Evolutionary conservation across 805 yeast species (phyloP), one percentile per base, ranked within the genome.

Genomic region (Pichia nanzhaoensis): DNA sequence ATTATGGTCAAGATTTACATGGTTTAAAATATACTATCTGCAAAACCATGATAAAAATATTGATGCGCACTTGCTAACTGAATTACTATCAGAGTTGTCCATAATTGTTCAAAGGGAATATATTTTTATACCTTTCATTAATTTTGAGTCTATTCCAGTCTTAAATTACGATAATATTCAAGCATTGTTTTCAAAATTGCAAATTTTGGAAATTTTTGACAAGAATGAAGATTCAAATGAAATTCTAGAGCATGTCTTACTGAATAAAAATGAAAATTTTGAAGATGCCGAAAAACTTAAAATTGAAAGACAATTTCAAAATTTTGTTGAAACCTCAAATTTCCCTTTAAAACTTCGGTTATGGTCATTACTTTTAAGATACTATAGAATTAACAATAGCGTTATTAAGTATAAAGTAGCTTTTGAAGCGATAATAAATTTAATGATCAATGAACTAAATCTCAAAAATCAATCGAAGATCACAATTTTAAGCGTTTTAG

Each of bases 321-420:
- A 67, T 12, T 87, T 91, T 56, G 67, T 93, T 14, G 63, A 68
- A 3, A 68, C 67, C 12, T 78, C 95, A 0, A 77, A 93, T 0
- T 66, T 83, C 19, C 82, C 77, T 19, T 72, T 88, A 58, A 77
- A 76, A 45, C 64, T 89, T 33, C 80, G 81, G 44, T 63, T 93
- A 2, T 90, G 97, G 95, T 77, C 76, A 28, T 71, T 83, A 20
- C 65, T 90, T 16, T 70, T 87, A 39, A 77, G 74, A 50, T 73
- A 73, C 45, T 85, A 83, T 53, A 57, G 63, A 13, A 57, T 56
- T 3, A 54, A 59, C 17, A 35, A 50, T 2, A 55, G 65, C 19
- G 35, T 62, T 2, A 60, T 60, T 0, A 68, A 71, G 20, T 69
- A 73, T 30, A 67, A 71, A 34, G 52, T 55, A 16, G 80, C 85